These are phyloP conservation scores for Leptoxyphium fumago DNA, from an alignment of 2,329 filamentous ascomycete genomes.

Conservation along the genomic window DNA sequence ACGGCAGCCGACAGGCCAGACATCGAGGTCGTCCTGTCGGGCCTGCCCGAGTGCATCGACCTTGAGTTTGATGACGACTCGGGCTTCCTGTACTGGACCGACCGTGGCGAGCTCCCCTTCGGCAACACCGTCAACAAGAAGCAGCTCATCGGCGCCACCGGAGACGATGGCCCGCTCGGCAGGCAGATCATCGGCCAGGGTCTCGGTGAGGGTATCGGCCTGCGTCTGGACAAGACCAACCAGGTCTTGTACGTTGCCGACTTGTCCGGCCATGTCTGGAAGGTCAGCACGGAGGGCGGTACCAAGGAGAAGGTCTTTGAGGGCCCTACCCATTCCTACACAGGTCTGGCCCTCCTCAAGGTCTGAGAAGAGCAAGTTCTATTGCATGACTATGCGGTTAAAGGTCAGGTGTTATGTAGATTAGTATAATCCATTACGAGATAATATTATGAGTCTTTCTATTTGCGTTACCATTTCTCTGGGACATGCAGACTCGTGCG, in stretches of 20 bases:
- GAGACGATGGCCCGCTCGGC: conserved; percentile 7
- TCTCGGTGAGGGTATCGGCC: conserved; percentile 11
- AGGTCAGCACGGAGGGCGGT: conserved; percentile 2
- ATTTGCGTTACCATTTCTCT: too few species aligned
- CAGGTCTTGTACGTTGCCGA: conserved; percentile 5
- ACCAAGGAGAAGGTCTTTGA: conserved; percentile 5
- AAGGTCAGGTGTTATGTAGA: too few species aligned
- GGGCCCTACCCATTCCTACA: conserved; percentile 2
- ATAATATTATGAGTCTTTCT: too few species aligned
- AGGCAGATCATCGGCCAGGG: conserved; percentile 10
- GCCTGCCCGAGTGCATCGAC: conserved; percentile 43
- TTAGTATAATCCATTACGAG: too few species aligned
- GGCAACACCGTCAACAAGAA: conserved; percentile 39
- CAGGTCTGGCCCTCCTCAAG: conserved; percentile 4
- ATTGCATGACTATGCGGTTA: too few species aligned
- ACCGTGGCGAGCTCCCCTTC: conserved; percentile 41
- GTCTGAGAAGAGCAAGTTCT: neutral
- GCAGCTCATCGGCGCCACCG: conserved; percentile 6
- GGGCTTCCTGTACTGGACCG: conserved; percentile 43
- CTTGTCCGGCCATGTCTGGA: conserved; percentile 4
- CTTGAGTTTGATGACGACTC: conserved; percentile 37
- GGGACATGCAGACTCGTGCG: too few species aligned
- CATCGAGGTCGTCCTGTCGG: conserved; percentile 28
- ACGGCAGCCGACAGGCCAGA: conserved; percentile 25
- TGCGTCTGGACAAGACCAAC: conserved; percentile 3